These are phyloP conservation scores for Fraxinus floribunda DNA, from an alignment of 305 asterid species.

Conservation along the genomic window DNA sequence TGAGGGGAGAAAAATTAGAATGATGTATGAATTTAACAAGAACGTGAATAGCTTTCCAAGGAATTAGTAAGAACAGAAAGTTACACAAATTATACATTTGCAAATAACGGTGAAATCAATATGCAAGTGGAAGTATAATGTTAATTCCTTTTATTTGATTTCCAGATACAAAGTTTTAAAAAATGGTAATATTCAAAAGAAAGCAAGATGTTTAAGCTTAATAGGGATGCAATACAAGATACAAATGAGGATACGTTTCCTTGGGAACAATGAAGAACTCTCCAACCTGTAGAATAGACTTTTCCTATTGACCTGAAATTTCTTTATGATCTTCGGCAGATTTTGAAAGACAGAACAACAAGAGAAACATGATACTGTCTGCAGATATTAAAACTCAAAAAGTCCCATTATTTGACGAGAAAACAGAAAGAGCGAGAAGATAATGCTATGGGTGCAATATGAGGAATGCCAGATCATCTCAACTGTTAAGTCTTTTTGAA, in stretches of 20 bases:
- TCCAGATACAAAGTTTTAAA: neutral
- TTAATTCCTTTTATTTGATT: neutral
- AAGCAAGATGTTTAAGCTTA: conserved; percentile 1
- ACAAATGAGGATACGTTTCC: conserved; percentile 71
- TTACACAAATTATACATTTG: neutral
- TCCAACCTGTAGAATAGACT: conserved; percentile 56
- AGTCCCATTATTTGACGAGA: conserved; percentile 17
- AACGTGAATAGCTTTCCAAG: conserved; percentile 10
- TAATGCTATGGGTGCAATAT: neutral
- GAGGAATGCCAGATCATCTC: neutral
- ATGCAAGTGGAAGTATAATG: neutral
- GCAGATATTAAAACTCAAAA: conserved; percentile 32
- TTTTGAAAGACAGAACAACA: conserved; percentile 57
- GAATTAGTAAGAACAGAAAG: neutral
- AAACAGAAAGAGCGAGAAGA: conserved; percentile 1
- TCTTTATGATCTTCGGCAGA: conserved; percentile 42
- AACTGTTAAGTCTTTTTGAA: neutral
- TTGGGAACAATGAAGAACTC: conserved; percentile 53
- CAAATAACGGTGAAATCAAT: neutral
- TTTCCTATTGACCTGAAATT: conserved; percentile 56
- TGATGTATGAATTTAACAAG: conserved; percentile 2
- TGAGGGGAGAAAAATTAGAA: conserved; percentile 2
- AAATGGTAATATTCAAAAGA: neutral
- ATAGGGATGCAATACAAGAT: conserved; percentile 23
- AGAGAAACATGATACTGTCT: conserved; percentile 47